Evolutionary conservation across 1,139 yeast species (phyloP).

Genomic region (Debaryomyces coudertii): DNA sequence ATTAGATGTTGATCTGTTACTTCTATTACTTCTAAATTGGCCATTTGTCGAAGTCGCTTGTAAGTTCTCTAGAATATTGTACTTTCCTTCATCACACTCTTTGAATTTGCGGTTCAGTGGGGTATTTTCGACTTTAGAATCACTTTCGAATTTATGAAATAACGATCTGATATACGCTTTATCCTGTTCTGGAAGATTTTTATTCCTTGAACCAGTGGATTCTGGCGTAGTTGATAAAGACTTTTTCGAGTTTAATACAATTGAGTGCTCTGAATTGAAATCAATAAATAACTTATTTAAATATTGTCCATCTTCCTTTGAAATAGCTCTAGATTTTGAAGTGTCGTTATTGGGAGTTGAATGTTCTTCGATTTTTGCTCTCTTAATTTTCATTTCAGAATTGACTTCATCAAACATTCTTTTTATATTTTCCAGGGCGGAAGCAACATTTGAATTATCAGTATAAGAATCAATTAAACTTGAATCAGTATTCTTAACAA

Average conservation of each 20-base stretch:
- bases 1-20: constrained; percentile 12
- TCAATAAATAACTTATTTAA: constrained; percentile 26
- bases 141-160: constrained; percentile 18
- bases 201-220: neutral
- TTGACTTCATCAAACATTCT: constrained; percentile 26
- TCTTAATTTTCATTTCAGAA: neutral
- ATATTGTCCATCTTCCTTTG: constrained; percentile 20
- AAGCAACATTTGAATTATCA: constrained; percentile 13
- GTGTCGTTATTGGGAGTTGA: neutral
- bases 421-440: constrained; percentile 18
- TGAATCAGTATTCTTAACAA: constrained; percentile 46
- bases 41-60: constrained; percentile 10
- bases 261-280: constrained; percentile 18
- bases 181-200: constrained; percentile 12
- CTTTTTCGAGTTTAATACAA: neutral
- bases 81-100: constrained; percentile 5
- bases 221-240: neutral
- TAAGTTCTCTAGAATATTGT: constrained; percentile 28
- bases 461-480: constrained; percentile 57
- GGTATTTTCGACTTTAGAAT: constrained; percentile 8
- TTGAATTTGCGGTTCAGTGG: constrained; percentile 5
- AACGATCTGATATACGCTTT: constrained; percentile 20
- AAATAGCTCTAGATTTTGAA: neutral
- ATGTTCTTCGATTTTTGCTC: constrained; percentile 2
- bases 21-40: constrained; percentile 8